Base-by-base conservation (phyloP, 768 basidiomycete genomes). In the Amanita jacksonii region DNA sequence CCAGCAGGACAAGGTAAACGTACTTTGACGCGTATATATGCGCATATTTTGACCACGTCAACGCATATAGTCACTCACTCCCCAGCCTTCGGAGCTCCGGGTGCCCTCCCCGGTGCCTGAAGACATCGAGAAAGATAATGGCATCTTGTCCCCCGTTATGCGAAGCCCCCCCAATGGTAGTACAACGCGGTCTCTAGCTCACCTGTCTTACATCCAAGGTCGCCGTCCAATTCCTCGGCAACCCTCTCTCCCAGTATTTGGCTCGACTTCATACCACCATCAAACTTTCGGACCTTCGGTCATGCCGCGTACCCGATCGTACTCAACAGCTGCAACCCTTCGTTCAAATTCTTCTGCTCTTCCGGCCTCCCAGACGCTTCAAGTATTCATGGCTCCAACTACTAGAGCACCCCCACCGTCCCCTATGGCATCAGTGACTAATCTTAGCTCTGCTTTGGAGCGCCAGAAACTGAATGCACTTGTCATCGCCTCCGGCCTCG, bases 401-500 rank as follows among this genome's bases (percentile, higher is more conserved):
- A n/a, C 7, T 20, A 22, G 24, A 28, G 3, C n/a, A 9, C 43
- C 36, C 18, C 12, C 43, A 22, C 31, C 28, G 6, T 23, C n/a
- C 5, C 34, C 43, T 8, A 35, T 19, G 10, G n/a, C 24, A 12
- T 2, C 28, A 23, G 18, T 27, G 22, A n/a, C 25, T 4, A 38
- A 19, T n/a, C 13, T 32, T 4, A 45, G 19, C 30, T 16, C 30
- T 4, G 36, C 38, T 27, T 16, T 38, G n/a, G 36, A 45, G 13
- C 44, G 44, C 37, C 44, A 38, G 37, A 45, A 38, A 28, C 36
- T 45, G 9, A 35, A 45, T 5, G 44, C 37, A 15, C 44, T 45
- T 38, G 44, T 45, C 12, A 45, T 45, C 19, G 44, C 44, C 7
- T 45, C 44, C 31, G 44, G 44, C n/a, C 20, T 45, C 7, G 44